Conservation (phyloP, 257 asterid species). For the Marsdenia floribunda region DNA sequence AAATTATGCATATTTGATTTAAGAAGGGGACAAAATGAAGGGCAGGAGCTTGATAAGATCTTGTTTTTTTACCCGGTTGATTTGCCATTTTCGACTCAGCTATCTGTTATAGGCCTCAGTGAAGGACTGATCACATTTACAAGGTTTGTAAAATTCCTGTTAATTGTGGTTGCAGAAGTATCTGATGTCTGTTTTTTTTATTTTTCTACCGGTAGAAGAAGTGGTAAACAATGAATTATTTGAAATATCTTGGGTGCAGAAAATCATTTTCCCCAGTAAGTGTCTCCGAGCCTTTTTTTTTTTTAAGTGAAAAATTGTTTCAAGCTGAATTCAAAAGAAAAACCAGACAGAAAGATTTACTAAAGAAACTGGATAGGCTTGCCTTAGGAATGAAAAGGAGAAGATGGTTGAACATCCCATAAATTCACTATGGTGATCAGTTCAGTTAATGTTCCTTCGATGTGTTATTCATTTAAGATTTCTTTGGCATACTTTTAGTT, state of each 20-base stretch:
- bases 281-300: background rate
- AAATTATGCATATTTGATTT: constrained; percentile 85
- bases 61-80: constrained; percentile 85
- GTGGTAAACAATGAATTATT: background rate
- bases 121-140: constrained; percentile 91
- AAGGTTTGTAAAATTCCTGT: constrained; percentile 36
- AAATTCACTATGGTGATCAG: background rate
- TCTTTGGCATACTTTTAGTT: background rate
- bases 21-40: constrained; percentile 96
- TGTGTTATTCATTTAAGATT: background rate
- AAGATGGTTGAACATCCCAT: background rate
- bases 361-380: background rate
- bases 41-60: constrained; percentile 94
- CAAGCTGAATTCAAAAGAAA: background rate
- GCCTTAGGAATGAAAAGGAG: background rate
- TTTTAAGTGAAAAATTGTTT: background rate
- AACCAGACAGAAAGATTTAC: background rate
- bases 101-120: constrained; percentile 89
- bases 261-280: background rate
- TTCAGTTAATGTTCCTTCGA: background rate
- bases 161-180: background rate
- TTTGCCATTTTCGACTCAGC: constrained; percentile 66
- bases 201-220: background rate
- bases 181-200: background rate
- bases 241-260: background rate